Base-by-base conservation (phyloP, 2,329 filamentous ascomycete genomes). In the Penicillium freii region DNA sequence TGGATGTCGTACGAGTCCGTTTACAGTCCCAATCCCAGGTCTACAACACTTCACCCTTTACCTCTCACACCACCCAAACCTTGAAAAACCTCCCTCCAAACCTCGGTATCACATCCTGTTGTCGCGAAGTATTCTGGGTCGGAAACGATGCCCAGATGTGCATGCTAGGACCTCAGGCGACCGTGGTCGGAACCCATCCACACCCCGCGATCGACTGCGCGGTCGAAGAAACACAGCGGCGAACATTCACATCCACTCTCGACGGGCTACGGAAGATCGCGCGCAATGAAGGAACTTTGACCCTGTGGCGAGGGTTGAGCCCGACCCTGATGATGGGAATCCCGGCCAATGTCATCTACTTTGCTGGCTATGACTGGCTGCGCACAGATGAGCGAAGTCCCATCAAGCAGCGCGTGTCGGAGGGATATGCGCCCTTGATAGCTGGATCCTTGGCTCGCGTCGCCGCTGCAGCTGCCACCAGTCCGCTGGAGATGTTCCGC, bases 281-380 rank as follows among this genome's bases (percentile, higher is more conserved):
- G 17, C 87, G 91, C 47, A 92, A 97, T 71, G 94, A 99, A 77
- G 94, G 94, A 1, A 70, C 92, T 13, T 83, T 84, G 27, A 94
- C 92, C 1, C 77, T 99, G 36, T 99, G 94, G 93, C 85, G 94
- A 60, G 94, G 94, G 0, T 79, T 99, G 5, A 95, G 90, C n/a
- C 93, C 94, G 0, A 99, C 94, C 0, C 79, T 99, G 23, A 83
- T 92, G 62, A 99, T 99, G 94, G 87, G 92, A 0, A 84, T 99
- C 6, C 94, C 94, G 0, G 91, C 87, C 27, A 99, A 99, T 72
- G 94, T 99, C 65, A 97, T 99, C 64, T 99, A 99, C 77, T 97
- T 97, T 69, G 95, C 94, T 13, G 94, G 94, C 39, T 99, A 99
- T 75, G 94, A 99, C 71, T 97, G 92, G 89, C 74, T 99, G 57